Evolutionary conservation across 495 filamentous ascomycete species (phyloP), one percentile per base, ranked within the genome.

Genomic region (Penicillium canescens): DNA sequence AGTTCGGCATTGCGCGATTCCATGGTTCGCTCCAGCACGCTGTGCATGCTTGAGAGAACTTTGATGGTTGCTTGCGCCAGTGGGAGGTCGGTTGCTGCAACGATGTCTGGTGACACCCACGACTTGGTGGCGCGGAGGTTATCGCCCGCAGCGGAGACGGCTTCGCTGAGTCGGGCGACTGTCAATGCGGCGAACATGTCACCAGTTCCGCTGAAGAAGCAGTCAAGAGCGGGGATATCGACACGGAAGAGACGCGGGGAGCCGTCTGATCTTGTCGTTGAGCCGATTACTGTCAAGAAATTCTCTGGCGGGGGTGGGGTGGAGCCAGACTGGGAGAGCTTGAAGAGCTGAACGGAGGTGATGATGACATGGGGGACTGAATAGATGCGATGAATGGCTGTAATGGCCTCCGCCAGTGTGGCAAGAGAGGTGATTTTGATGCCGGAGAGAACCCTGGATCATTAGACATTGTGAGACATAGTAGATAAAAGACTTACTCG

Each of bases 111-210:
- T 10, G 84, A 86, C 4, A 87, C 62, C 90, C 90, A 94, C 35
- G 86, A 79, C 51, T 74, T 73, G 37, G 65, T 78, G 11, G 63
- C 68, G 43, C 70, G 67, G 21, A 91, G 62, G 14, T 46, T 42
- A 4, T 68, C 53, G 1, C 69, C 76, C 1, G 75, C 73, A 7
- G 64, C 67, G 11, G 60, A 58, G 13, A 87, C 84, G 5, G 89
- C 90, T 76, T 97, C 91, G 57, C 93, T 85, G 50, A 98, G 82
- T n/a, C 94, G 86, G 21, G 89, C 90, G 2, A 96, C 81, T 44
- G 86, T 93, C 47, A 97, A 75, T 20, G 95, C 92, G 37, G 94
- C 91, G 67, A 98, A 97, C 92, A 98, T 96, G 74, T 98, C 94
- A 12, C 94, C 94, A 1, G 94, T 96, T 23, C 94, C 94, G 63